Evolutionary conservation across 768 basidiomycete species (phyloP), one percentile per base, ranked within the genome.

Genomic region (Podaxis sp.): DNA sequence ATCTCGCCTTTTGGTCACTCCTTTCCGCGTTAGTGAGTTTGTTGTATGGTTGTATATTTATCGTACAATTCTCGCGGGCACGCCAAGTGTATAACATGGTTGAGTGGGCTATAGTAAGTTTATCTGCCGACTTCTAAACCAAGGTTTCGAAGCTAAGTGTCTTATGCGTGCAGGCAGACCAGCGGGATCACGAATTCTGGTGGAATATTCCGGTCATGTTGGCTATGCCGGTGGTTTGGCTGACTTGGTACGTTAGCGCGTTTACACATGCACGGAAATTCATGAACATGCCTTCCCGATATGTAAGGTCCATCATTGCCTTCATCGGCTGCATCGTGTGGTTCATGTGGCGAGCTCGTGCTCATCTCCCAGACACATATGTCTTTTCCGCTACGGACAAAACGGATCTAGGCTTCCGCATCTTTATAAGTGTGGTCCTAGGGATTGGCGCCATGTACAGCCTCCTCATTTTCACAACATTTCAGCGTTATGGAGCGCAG

Each of bases 11-110:
- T 15, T 73, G 84, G 37, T 86, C 86, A 2, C 74, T 88, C 54
- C 72, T 81, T 1, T 86, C 81, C 38, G 85, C 86, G 2, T 67
- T 87, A 49, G 79, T 86, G 77, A 86, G 85, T 65, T 70, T 88
- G 22, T 75, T 80, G 1, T 88, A 78, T 62, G 86, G 87, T 0
- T 85, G 86, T 64, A 73, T 85, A 25, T 88, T 82, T 66, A 87
- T 85, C 27, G 73, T 88, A 36, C 77, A 85, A 19, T 88, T 88
- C 56, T 81, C 80, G 3, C 81, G 79, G 0, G 88, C 88, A 87
- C 75, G 79, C 22, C 84, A 78, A 66, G 82, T 87, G 75, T 76
- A 82, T 67, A 84, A 84, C 64, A 87, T 86, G 0, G 80, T 81
- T 4, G 77, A 80, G 57, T 88, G 85, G 84, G 84, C 86, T 1